phyloP scores from a whole-genome alignment of 257 asterid species.

The Solanum paucissectum region DNA sequence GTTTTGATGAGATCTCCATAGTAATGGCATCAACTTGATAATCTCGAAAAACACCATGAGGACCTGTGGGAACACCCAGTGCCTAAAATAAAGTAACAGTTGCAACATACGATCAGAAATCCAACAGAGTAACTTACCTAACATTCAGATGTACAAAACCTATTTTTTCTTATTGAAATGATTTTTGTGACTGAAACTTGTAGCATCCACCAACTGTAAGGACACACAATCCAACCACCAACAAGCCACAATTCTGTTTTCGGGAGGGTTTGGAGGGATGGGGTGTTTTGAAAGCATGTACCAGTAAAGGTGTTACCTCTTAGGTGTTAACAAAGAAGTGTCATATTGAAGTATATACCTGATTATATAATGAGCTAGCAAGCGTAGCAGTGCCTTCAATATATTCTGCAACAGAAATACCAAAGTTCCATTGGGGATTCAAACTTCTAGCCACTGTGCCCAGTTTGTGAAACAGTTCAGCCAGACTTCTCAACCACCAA shows the following conservation, averaged over 20 bases:
- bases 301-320: background rate
- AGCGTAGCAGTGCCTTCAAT: conserved; percentile 88
- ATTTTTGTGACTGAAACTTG: background rate
- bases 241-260: background rate
- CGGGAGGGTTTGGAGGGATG: background rate
- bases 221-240: background rate
- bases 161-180: background rate
- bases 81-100: conserved; percentile 37
- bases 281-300: background rate
- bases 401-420: conserved; percentile 60
- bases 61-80: conserved; percentile 90
- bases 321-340: background rate
- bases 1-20: conserved; percentile 61
- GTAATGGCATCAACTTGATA: conserved; percentile 94
- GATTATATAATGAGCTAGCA: conserved; percentile 80
- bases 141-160: background rate
- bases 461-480: conserved; percentile 39
- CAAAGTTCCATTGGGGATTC: conserved; percentile 77
- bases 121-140: background rate
- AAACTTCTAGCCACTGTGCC: conserved; percentile 63
- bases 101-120: background rate
- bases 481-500: conserved; percentile 63
- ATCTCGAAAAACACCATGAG: conserved; percentile 97
- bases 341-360: conserved; percentile 34
- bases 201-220: background rate